Evolutionary conservation across 2,329 filamentous ascomycete species (phyloP), one percentile per base, ranked within the genome.

Genomic region (Alternaria conjuncta): DNA sequence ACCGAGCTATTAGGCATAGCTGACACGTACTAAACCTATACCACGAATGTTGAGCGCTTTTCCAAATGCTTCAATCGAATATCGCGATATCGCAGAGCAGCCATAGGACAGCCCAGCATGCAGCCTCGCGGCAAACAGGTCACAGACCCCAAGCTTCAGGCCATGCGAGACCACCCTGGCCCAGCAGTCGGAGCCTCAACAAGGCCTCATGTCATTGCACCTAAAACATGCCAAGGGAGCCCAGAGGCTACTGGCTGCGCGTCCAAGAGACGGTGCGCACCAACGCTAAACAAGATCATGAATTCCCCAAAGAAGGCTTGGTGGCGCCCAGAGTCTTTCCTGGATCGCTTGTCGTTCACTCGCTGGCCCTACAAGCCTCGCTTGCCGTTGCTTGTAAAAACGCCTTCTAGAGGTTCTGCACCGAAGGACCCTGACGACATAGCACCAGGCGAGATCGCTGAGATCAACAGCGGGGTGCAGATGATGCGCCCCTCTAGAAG

Each of bases 151-250:
- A 61, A 23, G 41, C 43, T 51, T 62, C 47, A 64, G 65, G 60
- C 60, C 53, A 44, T 64, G 57, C 55, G 28, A 55, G 56, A 56
- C 53, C 57, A 54, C 50, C 61, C 58, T 63, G 56, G 51, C 55
- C 58, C 45, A 26, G 51, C 45, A 41, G 45, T 25, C 59, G 57
- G 58, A 67, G 61, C 51, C 68, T 68, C 68, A 66, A 68, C 60
- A 67, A 60, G 36, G 25, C 54, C 47, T 41, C 55, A 55, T 46
- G 59, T 59, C 57, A 63, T 66, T 45, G 44, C 21, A 18, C 67
- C 56, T 25, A 57, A 36, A n/a, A 32, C 49, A 21, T 36, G 32
- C 67, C 59, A 57, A 62, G 47, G 32, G 23, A 41, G 55, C 49
- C 36, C 45, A 60, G 65, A 60, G 58, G 60, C 55, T 60, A 61